Base-by-base conservation (phyloP, 2,329 filamentous ascomycete species). In the Coleophoma cylindrospora region DNA sequence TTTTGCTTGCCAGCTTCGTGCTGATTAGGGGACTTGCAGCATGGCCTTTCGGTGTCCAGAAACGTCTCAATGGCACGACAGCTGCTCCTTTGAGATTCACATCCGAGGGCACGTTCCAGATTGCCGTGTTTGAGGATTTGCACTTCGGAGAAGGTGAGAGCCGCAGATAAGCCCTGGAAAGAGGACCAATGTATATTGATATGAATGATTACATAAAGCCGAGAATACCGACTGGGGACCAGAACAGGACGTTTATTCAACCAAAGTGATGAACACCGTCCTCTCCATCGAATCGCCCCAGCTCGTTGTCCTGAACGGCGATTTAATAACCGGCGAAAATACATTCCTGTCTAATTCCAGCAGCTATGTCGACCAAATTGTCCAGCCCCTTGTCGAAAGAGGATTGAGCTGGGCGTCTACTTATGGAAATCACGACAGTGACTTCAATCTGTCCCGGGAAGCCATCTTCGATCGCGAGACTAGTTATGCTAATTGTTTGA, bases 341-440 rank as follows among this genome's bases (percentile, higher is more conserved):
- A 76, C 75, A 0, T 78, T 70, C 52, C 50, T 71, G 4, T 66
- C 75, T 4, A 86, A 86, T 58, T 71, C 73, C 21, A 82, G 79
- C 0, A 57, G 66, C 7, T 83, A 85, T 48, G 50, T 87, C 3
- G 80, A 87, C 56, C 66, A 75, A 56, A 74, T 86, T 10, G 79
- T 86, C 1, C 66, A 60, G 2, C 83, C 83, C 0, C 66, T 89
- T 0, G 68, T 85, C 0, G 55, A 75, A 3, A 74, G 76, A 14
- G 70, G 71, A 8, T 61, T 86, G 0, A 71, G 73, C 0, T 89
- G 83, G 79, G 84, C 83, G 2, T 83, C 80, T 0, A 83, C 83
- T 0, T 89, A 89, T 54, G 86, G 86, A 0, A 89, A 89, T 50
- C 86, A 89, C 57, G 86, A 89, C 56, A 74, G 76, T 43, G 68